A percentile compares a stretch with the other conserved stretches of the same genome.
Evolutionary conservation across 108 stramenopile species (phyloP).

Genomic region (Skeletonema menzelii): DNA sequence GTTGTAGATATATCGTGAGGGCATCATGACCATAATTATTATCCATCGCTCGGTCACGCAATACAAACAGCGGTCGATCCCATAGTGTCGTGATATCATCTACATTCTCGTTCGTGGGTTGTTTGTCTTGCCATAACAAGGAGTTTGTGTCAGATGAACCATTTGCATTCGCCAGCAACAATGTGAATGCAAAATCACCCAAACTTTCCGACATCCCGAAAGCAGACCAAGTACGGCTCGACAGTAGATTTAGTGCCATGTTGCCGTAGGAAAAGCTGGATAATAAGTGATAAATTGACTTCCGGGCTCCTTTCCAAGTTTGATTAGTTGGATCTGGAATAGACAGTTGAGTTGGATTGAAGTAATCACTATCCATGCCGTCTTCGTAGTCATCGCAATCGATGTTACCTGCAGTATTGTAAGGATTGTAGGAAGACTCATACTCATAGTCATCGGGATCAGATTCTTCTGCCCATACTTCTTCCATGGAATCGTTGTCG

Average conservation of each 20-base stretch:
- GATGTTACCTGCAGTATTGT: not conserved
- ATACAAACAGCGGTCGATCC: slow-evolving; percentile 35
- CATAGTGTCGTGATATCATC: slow-evolving; percentile 38
- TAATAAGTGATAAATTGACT: slow-evolving; percentile 32
- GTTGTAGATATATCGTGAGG: slow-evolving; percentile 40
- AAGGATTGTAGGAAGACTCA: slow-evolving; percentile 21
- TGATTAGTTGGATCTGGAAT: slow-evolving; percentile 20
- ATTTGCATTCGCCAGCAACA: slow-evolving; percentile 32
- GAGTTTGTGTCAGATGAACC: not conserved
- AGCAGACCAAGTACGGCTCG: slow-evolving; percentile 38
- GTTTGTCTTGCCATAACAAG: not conserved
- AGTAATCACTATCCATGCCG: slow-evolving; percentile 7
- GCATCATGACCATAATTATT: slow-evolving; percentile 37
- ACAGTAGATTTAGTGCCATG: slow-evolving; percentile 23
- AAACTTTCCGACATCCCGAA: slow-evolving; percentile 36
- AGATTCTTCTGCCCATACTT: slow-evolving; percentile 54
- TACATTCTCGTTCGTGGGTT: not conserved
- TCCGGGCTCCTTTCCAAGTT: slow-evolving; percentile 36
- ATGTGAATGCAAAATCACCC: slow-evolving; percentile 41
- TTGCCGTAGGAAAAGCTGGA: slow-evolving; percentile 31
- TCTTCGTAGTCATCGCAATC: not conserved
- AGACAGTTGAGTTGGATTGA: slow-evolving; percentile 34
- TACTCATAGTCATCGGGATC: slow-evolving; percentile 54
- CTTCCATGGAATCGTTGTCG: slow-evolving; percentile 46
- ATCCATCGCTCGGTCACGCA: slow-evolving; percentile 53